Base-by-base conservation (phyloP, 495 filamentous ascomycete species). In the Penicillium coprophilum region DNA sequence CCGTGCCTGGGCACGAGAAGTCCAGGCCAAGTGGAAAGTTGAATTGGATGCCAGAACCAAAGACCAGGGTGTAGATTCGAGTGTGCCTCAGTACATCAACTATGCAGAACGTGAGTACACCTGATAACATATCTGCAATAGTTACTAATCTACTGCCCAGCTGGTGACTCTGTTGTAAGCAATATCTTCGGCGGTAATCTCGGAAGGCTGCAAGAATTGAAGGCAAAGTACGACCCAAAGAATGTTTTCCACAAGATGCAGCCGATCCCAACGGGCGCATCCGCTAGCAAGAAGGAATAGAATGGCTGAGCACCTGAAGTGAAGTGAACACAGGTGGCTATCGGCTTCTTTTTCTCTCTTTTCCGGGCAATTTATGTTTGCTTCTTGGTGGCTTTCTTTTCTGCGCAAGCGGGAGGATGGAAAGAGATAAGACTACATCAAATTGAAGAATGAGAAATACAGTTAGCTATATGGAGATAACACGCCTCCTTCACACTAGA, bases 201-300 rank as follows among this genome's bases (percentile, higher is more conserved):
- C 11, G 53, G 50, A 1, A 70, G 72, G 9, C 57, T 84, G 55
- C 69, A 74, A 54, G 60, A 59, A 17, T 32, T 84, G 38, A 84
- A 84, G 70, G 65, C 68, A 43, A 71, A 77, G 50, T 84, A 83
- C 53, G 82, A 85, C 56, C 80, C 82, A 1, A 71, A 64, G 1
- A 84, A 83, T 60, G 58, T 84, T 19, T 85, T 85, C 60, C 65
- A 74, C 49, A 74, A 77, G 57, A 75, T 75, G 70, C 72, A 75
- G 23, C 60, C 67, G 0, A 63, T 70, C 32, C 27, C 59, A 17
- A 39, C 34, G n/a, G 17, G 17, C 4, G 49, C 21, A 50, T 47
- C 24, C 15, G 23, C 13, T 21, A 21, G 20, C 6, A 6, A 24
- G 12, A 24, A 50, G 31, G 15, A 3, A 39, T 28, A 24, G 20